Conservation (phyloP, 345 rosid species). For the Arabidopsis thaliana region DNA sequence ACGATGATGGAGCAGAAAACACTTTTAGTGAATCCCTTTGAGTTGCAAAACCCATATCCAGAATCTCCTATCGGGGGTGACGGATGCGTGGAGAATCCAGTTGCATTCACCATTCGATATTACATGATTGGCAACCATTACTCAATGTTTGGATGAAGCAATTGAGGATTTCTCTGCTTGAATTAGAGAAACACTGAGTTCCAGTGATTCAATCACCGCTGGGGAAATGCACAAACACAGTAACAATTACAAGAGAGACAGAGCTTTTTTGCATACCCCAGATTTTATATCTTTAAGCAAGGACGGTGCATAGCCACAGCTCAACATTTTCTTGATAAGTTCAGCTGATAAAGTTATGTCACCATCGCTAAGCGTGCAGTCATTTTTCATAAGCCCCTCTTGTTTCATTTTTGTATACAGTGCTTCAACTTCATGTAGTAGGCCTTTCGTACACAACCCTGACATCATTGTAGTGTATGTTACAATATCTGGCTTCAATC, state of each 20-base stretch:
- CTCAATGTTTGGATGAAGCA: background rate
- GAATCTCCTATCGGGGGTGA: constrained; percentile 53
- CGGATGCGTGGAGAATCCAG: constrained; percentile 54
- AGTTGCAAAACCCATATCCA: constrained; percentile 60
- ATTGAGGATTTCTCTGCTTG: constrained; percentile 1
- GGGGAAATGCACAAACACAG: background rate
- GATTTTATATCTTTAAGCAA: constrained; percentile 19
- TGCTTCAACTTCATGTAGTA: constrained; percentile 22
- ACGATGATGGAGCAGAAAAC: constrained; percentile 44
- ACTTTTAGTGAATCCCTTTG: constrained; percentile 43
- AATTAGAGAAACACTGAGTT: constrained; percentile 3
- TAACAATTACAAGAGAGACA: constrained; percentile 21
- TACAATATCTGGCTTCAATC: constrained; percentile 36
- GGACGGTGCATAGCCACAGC: constrained; percentile 5
- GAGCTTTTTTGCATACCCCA: background rate
- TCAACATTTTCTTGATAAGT: constrained; percentile 34
- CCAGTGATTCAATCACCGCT: background rate
- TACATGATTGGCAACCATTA: constrained; percentile 2
- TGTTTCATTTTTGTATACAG: constrained; percentile 30
- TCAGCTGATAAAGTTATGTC: constrained; percentile 22
- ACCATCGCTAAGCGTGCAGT: constrained; percentile 27
- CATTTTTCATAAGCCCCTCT: constrained; percentile 28
- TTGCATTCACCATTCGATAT: constrained; percentile 65
- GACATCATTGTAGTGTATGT: constrained; percentile 41
- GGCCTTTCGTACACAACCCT: constrained; percentile 38